These are phyloP conservation scores for Colletotrichum plurivorum DNA, from an alignment of 2,329 filamentous ascomycete genomes.

Conservation along the genomic window DNA sequence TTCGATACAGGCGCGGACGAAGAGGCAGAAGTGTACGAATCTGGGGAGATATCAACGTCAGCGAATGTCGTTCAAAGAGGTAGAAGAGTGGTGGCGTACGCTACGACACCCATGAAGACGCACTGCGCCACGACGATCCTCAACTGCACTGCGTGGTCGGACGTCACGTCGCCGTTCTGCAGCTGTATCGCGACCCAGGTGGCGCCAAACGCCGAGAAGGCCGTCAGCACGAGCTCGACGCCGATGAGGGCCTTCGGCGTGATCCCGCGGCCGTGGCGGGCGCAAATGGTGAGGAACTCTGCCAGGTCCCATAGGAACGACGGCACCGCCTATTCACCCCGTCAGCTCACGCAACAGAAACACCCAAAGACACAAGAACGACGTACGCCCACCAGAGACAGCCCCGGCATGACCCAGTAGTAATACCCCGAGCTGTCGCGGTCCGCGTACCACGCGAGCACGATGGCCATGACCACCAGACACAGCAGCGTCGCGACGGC, in stretches of 20 bases:
- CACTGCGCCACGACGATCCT: not conserved
- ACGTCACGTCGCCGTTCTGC: not conserved
- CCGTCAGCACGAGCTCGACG: conserved; percentile 44
- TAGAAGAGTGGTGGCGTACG: not conserved
- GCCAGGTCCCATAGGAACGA: conserved; percentile 44
- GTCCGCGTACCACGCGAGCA: conserved; percentile 11
- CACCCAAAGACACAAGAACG: not conserved
- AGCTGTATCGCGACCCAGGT: conserved; percentile 8
- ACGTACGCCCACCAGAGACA: conserved; percentile 23
- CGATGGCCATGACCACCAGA: conserved; percentile 35
- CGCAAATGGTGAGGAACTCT: conserved; percentile 45
- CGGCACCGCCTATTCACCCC: conserved; percentile 23
- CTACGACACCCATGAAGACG: conserved; percentile 23
- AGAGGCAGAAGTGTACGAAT: conserved; percentile 45
- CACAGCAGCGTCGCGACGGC: conserved; percentile 36
- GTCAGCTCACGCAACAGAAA: not conserved
- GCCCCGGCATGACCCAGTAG: not conserved
- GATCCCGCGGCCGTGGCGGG: conserved; percentile 45
- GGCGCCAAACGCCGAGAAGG: conserved; percentile 15
- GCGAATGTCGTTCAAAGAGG: not conserved
- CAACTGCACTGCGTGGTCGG: not conserved
- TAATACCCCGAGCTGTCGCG: not conserved
- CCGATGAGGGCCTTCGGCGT: conserved; percentile 46
- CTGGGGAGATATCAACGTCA: conserved; percentile 21
- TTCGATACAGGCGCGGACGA: conserved; percentile 47